Base-by-base conservation (phyloP, 768 basidiomycete species). In the Russula compacta region DNA sequence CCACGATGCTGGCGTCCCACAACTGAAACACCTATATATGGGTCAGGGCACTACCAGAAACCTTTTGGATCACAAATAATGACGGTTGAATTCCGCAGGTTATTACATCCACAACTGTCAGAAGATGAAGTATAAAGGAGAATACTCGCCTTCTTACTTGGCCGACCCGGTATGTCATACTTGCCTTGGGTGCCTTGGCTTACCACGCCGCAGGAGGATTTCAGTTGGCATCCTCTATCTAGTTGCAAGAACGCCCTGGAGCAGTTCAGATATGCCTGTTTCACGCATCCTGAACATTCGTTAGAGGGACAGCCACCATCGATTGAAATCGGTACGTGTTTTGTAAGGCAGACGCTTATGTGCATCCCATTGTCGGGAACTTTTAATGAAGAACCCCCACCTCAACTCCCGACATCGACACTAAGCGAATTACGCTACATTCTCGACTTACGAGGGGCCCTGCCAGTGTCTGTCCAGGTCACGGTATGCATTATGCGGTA, bases 71-170 rank as follows among this genome's bases (percentile, higher is more conserved):
- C 24, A 4, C 21, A 7, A 11, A 5, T 32, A 21, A 33, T 49
- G 33, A 56, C 17, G 5, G 17, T 21, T 19, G 24, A 43, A 33
- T 36, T 44, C 8, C 15, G 12, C 67, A 97, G 95, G 95, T 7
- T 98, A 84, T 72, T 98, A 98, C 71, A 88, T 98, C 42, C 81
- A 97, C 67, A 84, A 89, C 2, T 98, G 95, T 69, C 82, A 76
- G 53, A 99, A 99, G 73, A 98, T 98, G 97, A 79, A 79, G 58
- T 98, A 99, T 74, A 99, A 99, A 69, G 94, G 86, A 33, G 93
- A 97, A 58, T 99, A 95, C 66, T 71, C 78, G 0, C 95, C 95
- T 0, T 97, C 95, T 3, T 92, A 82, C 65, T 79, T 98, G 19
- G 80, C 83, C 12, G 95, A 98, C 72, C 93, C 95, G 8, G 90